These are phyloP conservation scores for Stachybotrys chartarum DNA, from an alignment of 2,329 filamentous ascomycete genomes.

Conservation along the genomic window DNA sequence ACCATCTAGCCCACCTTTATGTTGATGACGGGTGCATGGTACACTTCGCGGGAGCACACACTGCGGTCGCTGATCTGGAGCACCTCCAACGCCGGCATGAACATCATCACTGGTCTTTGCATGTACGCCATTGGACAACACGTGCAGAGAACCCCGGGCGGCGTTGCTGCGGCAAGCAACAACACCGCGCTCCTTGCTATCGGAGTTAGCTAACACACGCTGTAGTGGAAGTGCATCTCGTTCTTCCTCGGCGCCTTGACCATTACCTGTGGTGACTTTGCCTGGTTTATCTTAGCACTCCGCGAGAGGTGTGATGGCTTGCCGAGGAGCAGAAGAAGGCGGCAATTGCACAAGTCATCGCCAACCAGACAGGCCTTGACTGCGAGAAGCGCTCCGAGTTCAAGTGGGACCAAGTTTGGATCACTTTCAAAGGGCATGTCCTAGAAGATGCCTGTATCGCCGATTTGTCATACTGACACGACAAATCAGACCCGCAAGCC, in stretches of 20 bases:
- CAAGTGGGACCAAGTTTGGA: slow-evolving; percentile 18
- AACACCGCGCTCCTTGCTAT: neutral
- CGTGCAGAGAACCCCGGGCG: slow-evolving; percentile 12
- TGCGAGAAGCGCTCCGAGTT: slow-evolving; percentile 16
- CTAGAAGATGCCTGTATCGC: slow-evolving; percentile 3
- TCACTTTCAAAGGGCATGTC: slow-evolving; percentile 15
- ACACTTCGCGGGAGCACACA: slow-evolving; percentile 21
- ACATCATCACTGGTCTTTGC: slow-evolving; percentile 20
- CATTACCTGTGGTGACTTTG: slow-evolving; percentile 11
- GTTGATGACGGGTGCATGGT: slow-evolving; percentile 24
- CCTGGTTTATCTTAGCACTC: slow-evolving; percentile 21
- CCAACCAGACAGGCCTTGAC: slow-evolving; percentile 19
- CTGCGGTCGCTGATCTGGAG: slow-evolving; percentile 22
- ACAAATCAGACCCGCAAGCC: no score
- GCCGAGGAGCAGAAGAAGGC: slow-evolving; percentile 20
- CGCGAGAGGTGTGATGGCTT: slow-evolving; percentile 21
- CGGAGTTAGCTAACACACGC: neutral
- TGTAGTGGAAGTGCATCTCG: slow-evolving; percentile 18
- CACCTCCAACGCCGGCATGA: slow-evolving; percentile 23
- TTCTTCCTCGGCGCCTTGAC: slow-evolving; percentile 20
- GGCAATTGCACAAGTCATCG: slow-evolving; percentile 17
- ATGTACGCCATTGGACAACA: slow-evolving; percentile 16
- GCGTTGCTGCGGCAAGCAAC: slow-evolving; percentile 11
- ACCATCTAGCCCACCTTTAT: slow-evolving; percentile 21
- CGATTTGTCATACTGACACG: slow-evolving; percentile 5